A percentile compares a stretch with the other conserved stretches of the same genome.
Evolutionary conservation across 2,329 filamentous ascomycete species (phyloP).

Genomic region (Didymella keratinophila): DNA sequence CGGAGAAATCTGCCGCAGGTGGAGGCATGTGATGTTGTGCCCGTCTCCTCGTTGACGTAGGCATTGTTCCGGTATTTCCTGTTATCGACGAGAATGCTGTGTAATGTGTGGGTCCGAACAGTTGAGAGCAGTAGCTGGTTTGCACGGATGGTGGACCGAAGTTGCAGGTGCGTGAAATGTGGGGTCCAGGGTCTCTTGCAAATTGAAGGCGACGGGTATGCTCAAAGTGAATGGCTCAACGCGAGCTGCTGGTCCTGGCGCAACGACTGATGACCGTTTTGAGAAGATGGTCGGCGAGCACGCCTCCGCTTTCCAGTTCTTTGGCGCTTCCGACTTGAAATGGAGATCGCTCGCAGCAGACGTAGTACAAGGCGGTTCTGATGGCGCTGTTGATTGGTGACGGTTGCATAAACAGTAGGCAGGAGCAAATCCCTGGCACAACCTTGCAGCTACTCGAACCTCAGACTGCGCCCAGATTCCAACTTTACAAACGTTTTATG

Average conservation of each 20-base stretch:
- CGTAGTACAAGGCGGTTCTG: conserved; percentile 13
- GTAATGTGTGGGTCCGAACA: background rate
- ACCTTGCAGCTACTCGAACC: conserved; percentile 6
- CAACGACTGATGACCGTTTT: conserved; percentile 2
- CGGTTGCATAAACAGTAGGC: conserved; percentile 3
- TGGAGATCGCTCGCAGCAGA: conserved; percentile 8
- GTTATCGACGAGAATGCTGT: conserved; percentile 15
- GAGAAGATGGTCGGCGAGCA: conserved; percentile 9
- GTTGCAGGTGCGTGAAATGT: conserved; percentile 14
- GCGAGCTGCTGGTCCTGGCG: conserved; percentile 12
- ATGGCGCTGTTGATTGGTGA: conserved; percentile 8
- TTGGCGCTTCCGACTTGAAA: conserved; percentile 18
- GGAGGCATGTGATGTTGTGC: conserved; percentile 28
- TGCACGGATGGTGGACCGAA: conserved; percentile 20
- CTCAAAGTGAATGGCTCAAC: conserved; percentile 15
- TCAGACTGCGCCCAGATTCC: background rate
- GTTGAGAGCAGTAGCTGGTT: background rate
- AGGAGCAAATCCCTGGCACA: conserved; percentile 8
- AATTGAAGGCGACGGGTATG: background rate
- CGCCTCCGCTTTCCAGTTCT: conserved; percentile 20
- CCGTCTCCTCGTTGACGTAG: conserved; percentile 39
- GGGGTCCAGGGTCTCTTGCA: conserved; percentile 16
- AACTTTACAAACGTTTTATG: conserved; percentile 3
- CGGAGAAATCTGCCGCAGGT: conserved; percentile 32
- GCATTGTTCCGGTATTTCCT: conserved; percentile 29